Conservation (phyloP, 106 monocot species). For the Cymbidium sinense region DNA sequence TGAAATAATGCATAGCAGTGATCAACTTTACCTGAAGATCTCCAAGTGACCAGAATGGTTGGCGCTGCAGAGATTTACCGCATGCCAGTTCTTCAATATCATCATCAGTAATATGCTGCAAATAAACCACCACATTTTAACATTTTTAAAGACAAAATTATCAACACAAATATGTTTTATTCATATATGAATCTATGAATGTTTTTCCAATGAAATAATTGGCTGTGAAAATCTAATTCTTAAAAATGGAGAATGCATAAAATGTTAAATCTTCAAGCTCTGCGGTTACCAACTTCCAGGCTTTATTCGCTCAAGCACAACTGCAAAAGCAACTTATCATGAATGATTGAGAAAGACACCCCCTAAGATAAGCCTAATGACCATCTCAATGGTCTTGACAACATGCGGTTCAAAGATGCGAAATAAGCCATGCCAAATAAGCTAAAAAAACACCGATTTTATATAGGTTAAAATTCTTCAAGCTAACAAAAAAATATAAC, state of each 20-base stretch:
- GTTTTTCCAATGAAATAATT: background rate
- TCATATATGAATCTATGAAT: background rate
- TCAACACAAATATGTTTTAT: background rate
- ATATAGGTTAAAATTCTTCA: too few species aligned
- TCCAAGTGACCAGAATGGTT: constrained; percentile 60
- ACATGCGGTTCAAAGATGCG: too few species aligned
- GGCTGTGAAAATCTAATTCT: background rate
- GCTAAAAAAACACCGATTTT: too few species aligned
- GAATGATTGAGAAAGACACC: too few species aligned
- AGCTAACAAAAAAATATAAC: too few species aligned
- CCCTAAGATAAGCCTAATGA: too few species aligned
- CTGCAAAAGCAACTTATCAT: too few species aligned
- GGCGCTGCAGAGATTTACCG: constrained; percentile 6
- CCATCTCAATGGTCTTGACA: too few species aligned
- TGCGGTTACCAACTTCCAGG: too few species aligned
- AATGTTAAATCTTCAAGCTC: background rate
- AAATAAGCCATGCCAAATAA: too few species aligned
- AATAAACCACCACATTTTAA: background rate
- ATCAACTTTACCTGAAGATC: constrained; percentile 43
- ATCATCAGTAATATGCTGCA: constrained; percentile 68
- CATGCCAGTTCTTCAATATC: constrained; percentile 61
- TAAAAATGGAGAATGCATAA: background rate
- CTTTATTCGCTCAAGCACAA: too few species aligned
- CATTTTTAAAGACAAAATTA: background rate
- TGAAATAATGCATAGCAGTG: background rate